These are phyloP conservation scores for Haematococcus lacustris DNA, from an alignment of 139 green algal genomes.

Conservation along the genomic window DNA sequence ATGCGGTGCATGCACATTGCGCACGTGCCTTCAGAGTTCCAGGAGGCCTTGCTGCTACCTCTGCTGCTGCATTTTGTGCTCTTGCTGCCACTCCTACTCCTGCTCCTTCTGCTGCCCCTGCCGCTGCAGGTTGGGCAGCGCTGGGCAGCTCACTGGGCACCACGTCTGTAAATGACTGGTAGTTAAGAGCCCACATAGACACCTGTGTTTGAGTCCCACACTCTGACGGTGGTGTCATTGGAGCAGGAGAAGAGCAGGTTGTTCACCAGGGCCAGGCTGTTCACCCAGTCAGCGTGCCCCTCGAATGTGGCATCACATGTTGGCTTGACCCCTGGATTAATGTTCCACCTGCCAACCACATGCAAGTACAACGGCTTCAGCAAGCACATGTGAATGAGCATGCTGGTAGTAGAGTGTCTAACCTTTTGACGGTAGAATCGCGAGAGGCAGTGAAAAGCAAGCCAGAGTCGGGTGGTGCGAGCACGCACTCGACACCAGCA, in stretches of 20 bases:
- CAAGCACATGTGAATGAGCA: background rate
- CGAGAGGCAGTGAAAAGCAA: slow-evolving; percentile 51
- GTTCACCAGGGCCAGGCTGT: slow-evolving; percentile 38
- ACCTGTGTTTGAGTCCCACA: slow-evolving; percentile 33
- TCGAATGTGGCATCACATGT: slow-evolving; percentile 39
- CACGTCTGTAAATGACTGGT: no score
- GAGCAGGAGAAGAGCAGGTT: slow-evolving; percentile 50
- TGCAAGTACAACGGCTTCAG: background rate
- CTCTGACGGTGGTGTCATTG: slow-evolving; percentile 51
- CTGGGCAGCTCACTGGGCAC: background rate
- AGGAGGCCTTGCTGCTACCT: no score
- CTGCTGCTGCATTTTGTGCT: no score
- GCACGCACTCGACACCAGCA: slow-evolving; percentile 41
- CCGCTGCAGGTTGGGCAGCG: background rate
- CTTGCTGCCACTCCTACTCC: no score
- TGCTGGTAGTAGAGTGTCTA: background rate
- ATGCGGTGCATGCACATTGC: no score
- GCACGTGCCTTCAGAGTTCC: no score
- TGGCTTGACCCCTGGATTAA: background rate
- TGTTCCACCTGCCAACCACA: background rate
- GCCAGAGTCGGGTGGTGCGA: slow-evolving; percentile 20
- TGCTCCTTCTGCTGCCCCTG: no score
- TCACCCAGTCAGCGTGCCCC: slow-evolving; percentile 68
- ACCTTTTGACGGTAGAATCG: slow-evolving; percentile 53
- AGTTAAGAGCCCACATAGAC: no score